A percentile compares a stretch with the other conserved stretches of the same genome.
Conservation (phyloP, 257 asterid species). For the Linderniella brevidens region DNA sequence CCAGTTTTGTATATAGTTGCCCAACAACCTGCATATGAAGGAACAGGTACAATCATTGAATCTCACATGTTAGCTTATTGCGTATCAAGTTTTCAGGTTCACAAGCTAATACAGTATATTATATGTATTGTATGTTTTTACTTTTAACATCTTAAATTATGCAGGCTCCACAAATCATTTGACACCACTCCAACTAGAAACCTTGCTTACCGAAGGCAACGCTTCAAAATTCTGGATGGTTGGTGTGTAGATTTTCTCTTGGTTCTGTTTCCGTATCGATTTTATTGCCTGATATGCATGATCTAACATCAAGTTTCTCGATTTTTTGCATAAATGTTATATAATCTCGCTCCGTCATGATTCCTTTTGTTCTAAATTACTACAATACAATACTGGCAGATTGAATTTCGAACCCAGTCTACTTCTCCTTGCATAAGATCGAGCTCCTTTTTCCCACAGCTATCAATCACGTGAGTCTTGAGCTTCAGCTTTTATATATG, state of each 20-base stretch:
- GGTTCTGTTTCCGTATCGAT: constrained; percentile 1
- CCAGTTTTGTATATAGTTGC: constrained; percentile 58
- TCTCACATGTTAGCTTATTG: no score
- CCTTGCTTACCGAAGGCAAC: constrained; percentile 79
- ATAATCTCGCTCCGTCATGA: no score
- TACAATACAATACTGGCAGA: constrained; percentile 26
- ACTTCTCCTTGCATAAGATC: constrained; percentile 44
- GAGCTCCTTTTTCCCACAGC: constrained; percentile 82
- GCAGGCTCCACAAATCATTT: constrained; percentile 58
- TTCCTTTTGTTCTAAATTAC: no score
- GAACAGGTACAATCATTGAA: constrained; percentile 27
- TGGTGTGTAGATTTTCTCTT: constrained; percentile 38
- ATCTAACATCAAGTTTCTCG: not conserved
- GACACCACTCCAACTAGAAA: constrained; percentile 86
- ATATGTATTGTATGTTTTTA: not conserved
- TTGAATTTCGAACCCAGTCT: constrained; percentile 71
- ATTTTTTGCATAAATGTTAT: no score
- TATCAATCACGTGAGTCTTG: constrained; percentile 74
- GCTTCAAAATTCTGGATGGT: constrained; percentile 87
- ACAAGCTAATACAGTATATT: not conserved
- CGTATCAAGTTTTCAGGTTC: constrained; percentile 8
- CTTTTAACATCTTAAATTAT: constrained; percentile 6
- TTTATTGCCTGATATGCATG: not conserved
- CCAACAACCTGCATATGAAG: constrained; percentile 68
- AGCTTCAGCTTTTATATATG: not conserved